These are phyloP conservation scores for Podaxis sp. DNA, from an alignment of 768 basidiomycete species.

Conservation along the genomic window DNA sequence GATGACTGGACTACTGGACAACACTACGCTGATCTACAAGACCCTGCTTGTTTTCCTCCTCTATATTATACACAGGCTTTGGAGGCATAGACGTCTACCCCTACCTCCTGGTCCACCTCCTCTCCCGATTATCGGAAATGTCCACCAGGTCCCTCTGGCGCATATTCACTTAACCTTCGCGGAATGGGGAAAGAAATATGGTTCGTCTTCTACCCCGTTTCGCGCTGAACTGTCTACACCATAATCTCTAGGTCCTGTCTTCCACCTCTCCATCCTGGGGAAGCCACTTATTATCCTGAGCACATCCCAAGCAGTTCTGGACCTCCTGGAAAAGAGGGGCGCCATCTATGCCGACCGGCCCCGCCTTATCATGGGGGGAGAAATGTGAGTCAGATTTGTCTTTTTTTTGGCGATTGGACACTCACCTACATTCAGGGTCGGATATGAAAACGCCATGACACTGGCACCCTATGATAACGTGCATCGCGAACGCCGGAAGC, in stretches of 20 bases:
- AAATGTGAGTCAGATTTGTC: constrained; percentile 20
- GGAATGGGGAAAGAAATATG: constrained; percentile 10
- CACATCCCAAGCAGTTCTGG: constrained; percentile 26
- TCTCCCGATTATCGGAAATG: constrained; percentile 11
- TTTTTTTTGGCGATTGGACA: neutral
- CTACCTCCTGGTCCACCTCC: constrained; percentile 10
- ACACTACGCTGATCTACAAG: neutral
- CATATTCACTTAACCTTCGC: constrained; percentile 2
- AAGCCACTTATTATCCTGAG: constrained; percentile 21
- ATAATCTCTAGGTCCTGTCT: neutral
- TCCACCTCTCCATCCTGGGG: constrained; percentile 5
- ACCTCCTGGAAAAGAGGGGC: constrained; percentile 31
- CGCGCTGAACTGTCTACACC: neutral
- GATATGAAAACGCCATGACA: constrained; percentile 13
- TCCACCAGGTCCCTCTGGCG: constrained; percentile 2
- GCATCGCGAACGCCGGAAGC: constrained; percentile 11
- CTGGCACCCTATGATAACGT: constrained; percentile 5
- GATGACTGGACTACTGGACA: neutral
- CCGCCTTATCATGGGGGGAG: constrained; percentile 29
- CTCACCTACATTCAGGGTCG: neutral
- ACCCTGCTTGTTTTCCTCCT: neutral
- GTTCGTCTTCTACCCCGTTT: neutral
- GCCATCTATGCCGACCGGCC: constrained; percentile 33
- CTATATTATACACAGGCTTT: neutral
- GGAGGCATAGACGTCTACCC: neutral